Evolutionary conservation across 1,284 basidiomycete genomes (phyloP), one percentile per base, ranked within the genome.

Genomic region (Vanrija humicola): DNA sequence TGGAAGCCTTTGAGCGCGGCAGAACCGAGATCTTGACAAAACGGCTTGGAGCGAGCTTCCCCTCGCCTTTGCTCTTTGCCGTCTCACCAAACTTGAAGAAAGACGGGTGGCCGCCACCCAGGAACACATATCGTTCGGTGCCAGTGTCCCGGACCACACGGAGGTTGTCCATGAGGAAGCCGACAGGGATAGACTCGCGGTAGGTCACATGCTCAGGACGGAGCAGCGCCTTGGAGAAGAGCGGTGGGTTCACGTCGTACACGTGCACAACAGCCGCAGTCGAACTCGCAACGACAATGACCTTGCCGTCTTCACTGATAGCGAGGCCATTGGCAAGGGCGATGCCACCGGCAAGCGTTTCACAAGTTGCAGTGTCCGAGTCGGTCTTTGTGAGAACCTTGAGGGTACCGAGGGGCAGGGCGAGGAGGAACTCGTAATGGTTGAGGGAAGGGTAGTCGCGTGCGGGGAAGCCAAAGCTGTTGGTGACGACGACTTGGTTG

Each of bases 401-500:
- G 34, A 52, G 25, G 15, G 26, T 19, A 7, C 55, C 55, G 10
- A 49, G 23, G 0, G 55, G 51, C 1, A 34, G 6, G 5, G 43
- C 55, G 15, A 52, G 46, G 21, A 53, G 10, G 8, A 38, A 46
- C 29, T 57, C 55, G 29, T 43, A 9, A 12, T 29, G 10, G 39
- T 48, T 44, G 23, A 57, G 55, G 5, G 47, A 7, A 3, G 18
- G 15, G 47, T 49, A 48, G 12, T 15, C 19, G 14, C 23, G 47
- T 2, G 55, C 43, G 3, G 18, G 5, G 51, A 47, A 53, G 26
- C 39, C 26, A 21, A 43, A 46, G 9, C 25, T 26, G 44, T 57
- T 57, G 38, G 51, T 57, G 8, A 57, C 55, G 29, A 57, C 43
- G 3, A 50, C 55, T 15, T 26, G 29, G 19, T 42, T 23, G 18